Evolutionary conservation across 257 asterid species (phyloP).

Genomic region (Linderniella brevidens): DNA sequence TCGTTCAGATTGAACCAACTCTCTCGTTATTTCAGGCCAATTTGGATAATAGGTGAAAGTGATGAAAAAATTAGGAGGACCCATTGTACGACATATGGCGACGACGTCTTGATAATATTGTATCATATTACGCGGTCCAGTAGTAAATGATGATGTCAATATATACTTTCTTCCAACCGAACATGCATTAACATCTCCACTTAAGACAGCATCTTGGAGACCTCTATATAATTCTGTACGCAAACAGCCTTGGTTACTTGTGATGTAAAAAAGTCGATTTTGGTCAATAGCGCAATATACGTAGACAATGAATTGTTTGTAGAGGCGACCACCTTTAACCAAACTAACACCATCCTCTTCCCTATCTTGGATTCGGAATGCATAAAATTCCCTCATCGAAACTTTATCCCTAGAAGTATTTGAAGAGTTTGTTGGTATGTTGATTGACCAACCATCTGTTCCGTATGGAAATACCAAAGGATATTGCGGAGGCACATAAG

Average conservation of each 20-base stretch:
- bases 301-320: background rate
- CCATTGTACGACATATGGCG: background rate
- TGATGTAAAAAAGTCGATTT: background rate
- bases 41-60: constrained; percentile 1
- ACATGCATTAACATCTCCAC: background rate
- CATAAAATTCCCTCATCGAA: background rate
- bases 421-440: background rate
- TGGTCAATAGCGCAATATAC: background rate
- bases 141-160: constrained; percentile 1
- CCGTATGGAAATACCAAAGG: constrained; percentile 2
- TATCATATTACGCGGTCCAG: background rate
- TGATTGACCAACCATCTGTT: background rate
- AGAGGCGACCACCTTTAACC: background rate
- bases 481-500: constrained; percentile 1
- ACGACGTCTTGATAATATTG: background rate
- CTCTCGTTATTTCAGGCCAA: constrained; percentile 2
- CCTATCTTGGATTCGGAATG: background rate
- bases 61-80: background rate
- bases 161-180: background rate
- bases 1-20: background rate
- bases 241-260: background rate
- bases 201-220: background rate
- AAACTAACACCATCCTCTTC: background rate
- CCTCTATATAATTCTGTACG: background rate
- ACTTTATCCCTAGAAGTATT: background rate